A percentile compares a stretch with the other conserved stretches of the same genome.
Conservation (phyloP, 2,329 filamentous ascomycete species). For the Colletotrichum theobromicola region DNA sequence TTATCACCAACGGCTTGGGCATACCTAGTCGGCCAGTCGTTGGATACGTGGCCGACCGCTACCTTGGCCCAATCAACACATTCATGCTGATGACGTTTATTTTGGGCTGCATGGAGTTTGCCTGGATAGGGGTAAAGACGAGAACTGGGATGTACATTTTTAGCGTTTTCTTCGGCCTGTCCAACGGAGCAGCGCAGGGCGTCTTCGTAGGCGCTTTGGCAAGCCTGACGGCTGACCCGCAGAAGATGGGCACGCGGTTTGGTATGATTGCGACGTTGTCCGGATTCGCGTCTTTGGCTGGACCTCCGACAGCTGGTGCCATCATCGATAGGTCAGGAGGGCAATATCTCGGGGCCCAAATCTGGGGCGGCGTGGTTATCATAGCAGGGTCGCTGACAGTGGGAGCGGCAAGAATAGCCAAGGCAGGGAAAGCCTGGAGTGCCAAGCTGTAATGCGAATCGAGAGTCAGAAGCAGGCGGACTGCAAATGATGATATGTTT, state of each 20-base stretch:
- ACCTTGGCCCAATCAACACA: slow-evolving; percentile 59
- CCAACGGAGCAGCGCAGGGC: slow-evolving; percentile 46
- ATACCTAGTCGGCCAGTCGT: slow-evolving; percentile 59
- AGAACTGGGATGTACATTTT: slow-evolving; percentile 47
- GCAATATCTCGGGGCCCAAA: slow-evolving; percentile 46
- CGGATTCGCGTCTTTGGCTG: slow-evolving; percentile 48
- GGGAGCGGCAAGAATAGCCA: slow-evolving; percentile 35
- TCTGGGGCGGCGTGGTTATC: slow-evolving; percentile 51
- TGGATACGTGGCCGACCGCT: slow-evolving; percentile 56
- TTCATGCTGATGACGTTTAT: slow-evolving; percentile 52
- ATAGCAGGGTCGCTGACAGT: slow-evolving; percentile 36
- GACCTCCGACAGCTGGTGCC: slow-evolving; percentile 48
- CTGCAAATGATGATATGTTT: neutral
- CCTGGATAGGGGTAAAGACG: slow-evolving; percentile 59
- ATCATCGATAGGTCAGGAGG: slow-evolving; percentile 48
- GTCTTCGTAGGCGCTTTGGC: slow-evolving; percentile 46
- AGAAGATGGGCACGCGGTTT: slow-evolving; percentile 50
- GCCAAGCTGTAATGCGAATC: slow-evolving; percentile 36
- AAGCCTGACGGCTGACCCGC: slow-evolving; percentile 45
- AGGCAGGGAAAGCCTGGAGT: slow-evolving; percentile 39
- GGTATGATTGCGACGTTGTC: slow-evolving; percentile 50
- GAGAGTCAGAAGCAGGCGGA: neutral
- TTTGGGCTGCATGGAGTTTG: slow-evolving; percentile 54
- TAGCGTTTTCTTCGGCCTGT: slow-evolving; percentile 48
- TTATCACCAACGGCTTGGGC: slow-evolving; percentile 63